A percentile compares a stretch with the other conserved stretches of the same genome.
These are phyloP conservation scores for Rhynchosporium graminicola DNA, from an alignment of 2,329 filamentous ascomycete species.

Conservation along the genomic window DNA sequence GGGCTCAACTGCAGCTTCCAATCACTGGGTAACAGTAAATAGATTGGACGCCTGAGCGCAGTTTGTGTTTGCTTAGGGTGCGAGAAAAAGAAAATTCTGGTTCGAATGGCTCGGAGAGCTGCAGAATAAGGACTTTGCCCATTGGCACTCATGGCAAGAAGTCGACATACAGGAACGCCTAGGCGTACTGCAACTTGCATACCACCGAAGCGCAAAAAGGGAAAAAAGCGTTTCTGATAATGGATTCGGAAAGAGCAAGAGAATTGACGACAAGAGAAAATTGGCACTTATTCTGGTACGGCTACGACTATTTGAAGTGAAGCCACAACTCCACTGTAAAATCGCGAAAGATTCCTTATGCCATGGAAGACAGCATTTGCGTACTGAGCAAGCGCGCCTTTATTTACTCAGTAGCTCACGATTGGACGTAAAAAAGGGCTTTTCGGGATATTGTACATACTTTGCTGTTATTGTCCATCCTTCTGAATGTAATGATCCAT, in stretches of 20 bases:
- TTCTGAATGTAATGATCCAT: neutral
- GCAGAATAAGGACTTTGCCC: neutral
- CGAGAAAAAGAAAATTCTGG: neutral
- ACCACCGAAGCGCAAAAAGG: neutral
- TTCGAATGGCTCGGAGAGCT: neutral
- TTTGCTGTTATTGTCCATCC: neutral
- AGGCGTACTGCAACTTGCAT: neutral
- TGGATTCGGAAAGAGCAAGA: neutral
- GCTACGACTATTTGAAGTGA: neutral
- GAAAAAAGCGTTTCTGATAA: neutral
- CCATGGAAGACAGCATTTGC: neutral
- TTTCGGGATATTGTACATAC: slow-evolving; percentile 18
- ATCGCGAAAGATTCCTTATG: too few species aligned
- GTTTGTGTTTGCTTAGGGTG: neutral
- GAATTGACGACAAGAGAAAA: neutral
- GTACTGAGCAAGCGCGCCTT: neutral
- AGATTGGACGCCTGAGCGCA: neutral
- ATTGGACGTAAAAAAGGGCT: neutral
- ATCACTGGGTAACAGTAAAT: neutral
- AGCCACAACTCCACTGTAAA: too few species aligned
- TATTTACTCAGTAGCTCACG: neutral
- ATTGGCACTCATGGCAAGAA: neutral
- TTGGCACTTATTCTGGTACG: neutral
- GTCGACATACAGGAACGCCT: neutral
- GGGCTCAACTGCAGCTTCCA: neutral